phyloP scores from a whole-genome alignment of 441 rosid species.

The Pelargonium australe region DNA sequence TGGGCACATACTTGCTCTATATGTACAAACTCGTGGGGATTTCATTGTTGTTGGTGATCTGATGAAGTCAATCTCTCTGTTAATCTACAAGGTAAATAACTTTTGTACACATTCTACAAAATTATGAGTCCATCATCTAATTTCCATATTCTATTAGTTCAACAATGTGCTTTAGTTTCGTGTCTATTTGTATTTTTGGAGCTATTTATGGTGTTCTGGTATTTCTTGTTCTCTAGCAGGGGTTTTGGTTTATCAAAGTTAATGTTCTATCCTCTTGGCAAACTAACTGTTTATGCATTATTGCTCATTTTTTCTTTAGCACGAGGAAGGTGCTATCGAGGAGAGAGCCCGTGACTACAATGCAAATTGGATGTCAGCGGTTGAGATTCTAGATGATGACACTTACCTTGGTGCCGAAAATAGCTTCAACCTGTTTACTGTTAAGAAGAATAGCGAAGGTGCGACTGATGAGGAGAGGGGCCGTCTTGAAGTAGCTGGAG shows the following conservation, averaged over 20 bases:
- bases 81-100: conserved; percentile 69
- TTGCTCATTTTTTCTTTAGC: conserved; percentile 35
- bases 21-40: conserved; percentile 97
- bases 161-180: neutral
- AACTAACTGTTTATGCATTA: neutral
- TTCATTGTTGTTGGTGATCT: conserved; percentile 96
- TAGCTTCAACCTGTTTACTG: conserved; percentile 78
- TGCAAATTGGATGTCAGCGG: conserved; percentile 98
- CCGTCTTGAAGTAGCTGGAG: conserved; percentile 93
- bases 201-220: no score
- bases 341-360: conserved; percentile 95
- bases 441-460: conserved; percentile 94
- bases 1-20: conserved; percentile 95
- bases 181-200: no score
- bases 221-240: neutral
- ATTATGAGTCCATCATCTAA: neutral
- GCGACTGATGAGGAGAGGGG: conserved; percentile 96
- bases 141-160: neutral
- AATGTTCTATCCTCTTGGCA: neutral
- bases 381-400: conserved; percentile 95
- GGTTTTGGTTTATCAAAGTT: neutral
- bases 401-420: conserved; percentile 91
- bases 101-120: neutral
- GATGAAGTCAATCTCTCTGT: conserved; percentile 93
- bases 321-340: conserved; percentile 99